Base-by-base conservation (phyloP, 73 alveolate species). In the Paramecium sonneborni region DNA sequence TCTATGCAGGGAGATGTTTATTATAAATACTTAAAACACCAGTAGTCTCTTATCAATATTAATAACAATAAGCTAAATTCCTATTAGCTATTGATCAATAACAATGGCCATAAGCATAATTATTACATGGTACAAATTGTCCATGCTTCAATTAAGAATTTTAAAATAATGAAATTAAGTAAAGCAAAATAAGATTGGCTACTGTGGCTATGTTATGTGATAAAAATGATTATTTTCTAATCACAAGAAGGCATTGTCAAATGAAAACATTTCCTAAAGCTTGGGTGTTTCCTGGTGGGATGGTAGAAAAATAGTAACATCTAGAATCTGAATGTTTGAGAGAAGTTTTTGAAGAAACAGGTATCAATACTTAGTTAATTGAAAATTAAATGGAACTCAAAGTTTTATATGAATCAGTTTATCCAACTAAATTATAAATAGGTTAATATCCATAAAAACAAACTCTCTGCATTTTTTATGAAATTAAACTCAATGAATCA, bases 241-340 rank as follows among this genome's bases (percentile, higher is more conserved):
- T 74, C 5, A 74, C 87, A 35, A 74, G 58, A 38, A 74, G 87
- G 8, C 87, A 74, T 35, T 43, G 30, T 5, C 10, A 21, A 74
- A 30, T 74, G 46, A 74, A 35, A 74, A 38, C 87, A 35, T 74
- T 74, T 34, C 87, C 87, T 11, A 15, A 43, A 30, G 20, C 87
- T 3, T 74, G 87, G 87, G 87, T 74, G 1, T 74, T 74, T 74
- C 87, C 87, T n/a, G 87, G 87, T 30, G 87, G 87, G 20, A 74
- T 32, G 57, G 87, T 74, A 10, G 87, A 74, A 35, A 35, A 14
- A 32, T 15, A 32, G 14, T 35, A 74, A 18, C 15, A 74, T 10
- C 18, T 74, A 32, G 56, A 74, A 12, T 15, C 35, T 21, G 87
- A 74, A 74, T 74, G 87, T 5, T 21, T 74, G 14, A 74, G 87